A percentile compares a stretch with the other conserved stretches of the same genome.
Conservation (phyloP, 2,329 filamentous ascomycete genomes). For the Madurella mycetomatis region DNA sequence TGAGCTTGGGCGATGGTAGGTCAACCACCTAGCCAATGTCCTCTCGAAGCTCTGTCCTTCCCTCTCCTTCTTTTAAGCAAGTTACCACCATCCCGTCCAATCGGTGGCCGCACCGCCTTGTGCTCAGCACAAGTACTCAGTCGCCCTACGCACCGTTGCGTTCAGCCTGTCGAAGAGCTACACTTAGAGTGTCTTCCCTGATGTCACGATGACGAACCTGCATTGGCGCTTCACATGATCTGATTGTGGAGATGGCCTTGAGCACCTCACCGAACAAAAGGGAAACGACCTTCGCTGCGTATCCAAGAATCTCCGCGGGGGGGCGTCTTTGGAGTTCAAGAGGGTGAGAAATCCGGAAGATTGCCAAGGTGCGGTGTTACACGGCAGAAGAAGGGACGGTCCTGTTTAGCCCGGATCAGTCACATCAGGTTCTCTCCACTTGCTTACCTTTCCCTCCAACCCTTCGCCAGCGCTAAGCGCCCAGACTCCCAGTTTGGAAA, state of each 20-base stretch:
- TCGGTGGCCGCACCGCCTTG: constrained; percentile 6
- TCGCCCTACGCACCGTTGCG: not conserved
- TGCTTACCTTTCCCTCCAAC: constrained; percentile 9
- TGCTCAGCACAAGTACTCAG: not conserved
- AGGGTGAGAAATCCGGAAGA: not conserved
- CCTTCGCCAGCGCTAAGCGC: constrained; percentile 15
- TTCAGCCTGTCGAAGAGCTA: not conserved
- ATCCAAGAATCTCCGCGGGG: too few species aligned
- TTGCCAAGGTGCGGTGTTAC: not conserved
- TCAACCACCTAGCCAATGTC: constrained; percentile 20
- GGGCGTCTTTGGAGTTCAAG: not conserved
- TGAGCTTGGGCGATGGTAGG: constrained; percentile 17
- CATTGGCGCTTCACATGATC: not conserved
- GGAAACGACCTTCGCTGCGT: too few species aligned
- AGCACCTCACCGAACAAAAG: too few species aligned
- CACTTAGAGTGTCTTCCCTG: not conserved
- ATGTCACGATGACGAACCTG: not conserved
- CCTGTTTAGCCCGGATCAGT: not conserved
- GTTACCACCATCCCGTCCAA: constrained; percentile 19
- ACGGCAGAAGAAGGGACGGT: not conserved
- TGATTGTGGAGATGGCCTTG: too few species aligned
- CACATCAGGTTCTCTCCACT: constrained; percentile 6
- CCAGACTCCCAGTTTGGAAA: constrained; percentile 3
- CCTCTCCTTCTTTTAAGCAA: not conserved
- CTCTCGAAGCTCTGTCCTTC: not conserved